Base-by-base conservation (phyloP, 2,329 filamentous ascomycete species). In the Fusarium equiseti region DNA sequence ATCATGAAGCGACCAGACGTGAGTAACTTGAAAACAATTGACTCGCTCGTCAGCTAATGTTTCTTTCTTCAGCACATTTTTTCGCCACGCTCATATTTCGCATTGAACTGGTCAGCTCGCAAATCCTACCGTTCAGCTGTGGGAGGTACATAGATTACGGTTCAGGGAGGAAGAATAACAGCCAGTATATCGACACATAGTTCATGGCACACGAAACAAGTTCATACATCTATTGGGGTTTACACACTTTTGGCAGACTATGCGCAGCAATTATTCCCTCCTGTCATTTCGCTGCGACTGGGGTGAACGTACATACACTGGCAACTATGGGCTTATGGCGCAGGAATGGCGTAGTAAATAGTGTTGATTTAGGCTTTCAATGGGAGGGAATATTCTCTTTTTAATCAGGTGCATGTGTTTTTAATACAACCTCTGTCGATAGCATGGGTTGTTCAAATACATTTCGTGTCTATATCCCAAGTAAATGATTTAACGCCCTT, bases 11-110 rank as follows among this genome's bases (percentile, higher is more conserved):
- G 11, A 11, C 2, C 5, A 16, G 10, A 26, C 8, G 63, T 43
- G 5, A 44, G 44, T 46, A 15, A 4, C 5, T 22, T 2, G 4
- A 10, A 10, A 1, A 8, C 6, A 9, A 4, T 8, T n/a, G 0
- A 1, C 6, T 15, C 32, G 3, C 31, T n/a, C 3, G 6, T n/a
- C 26, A 8, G 4, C 24, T 62, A 7, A 49, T 7, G 18, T 3
- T 3, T 16, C 22, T 8, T 18, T 8, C 2, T 29, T 22, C 15
- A 29, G 27, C n/a, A 11, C 16, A 1, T 38, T n/a, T 7, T 50
- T 38, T 26, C 13, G 8, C 12, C 16, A 20, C n/a, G 5, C 22
- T 26, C 13, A 13, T 52, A 38, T 38, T 35, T 40, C 6, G 5
- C 16, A 22, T 9, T 8, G 13, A 20, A 35, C 11, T 51, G 29